A percentile compares a stretch with the other conserved stretches of the same genome.
phyloP scores from a whole-genome alignment of 768 basidiomycete genomes.

The Macrocybe gigantea region DNA sequence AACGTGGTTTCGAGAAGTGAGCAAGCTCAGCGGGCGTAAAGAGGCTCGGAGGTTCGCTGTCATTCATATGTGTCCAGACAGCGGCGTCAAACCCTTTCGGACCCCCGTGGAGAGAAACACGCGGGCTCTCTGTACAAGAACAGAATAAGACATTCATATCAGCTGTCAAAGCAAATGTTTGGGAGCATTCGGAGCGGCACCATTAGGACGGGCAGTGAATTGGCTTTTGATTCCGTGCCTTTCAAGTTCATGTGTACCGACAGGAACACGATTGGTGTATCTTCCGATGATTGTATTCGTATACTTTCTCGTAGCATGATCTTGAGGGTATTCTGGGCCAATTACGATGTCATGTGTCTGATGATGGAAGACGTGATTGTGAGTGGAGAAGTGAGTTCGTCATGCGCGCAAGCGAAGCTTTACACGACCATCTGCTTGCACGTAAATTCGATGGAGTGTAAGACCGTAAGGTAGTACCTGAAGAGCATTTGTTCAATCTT shows the following conservation, averaged over 20 bases:
- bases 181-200: slow-evolving; percentile 16
- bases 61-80: slow-evolving; percentile 43
- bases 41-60: slow-evolving; percentile 33
- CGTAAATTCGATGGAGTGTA: slow-evolving; percentile 62
- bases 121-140: slow-evolving; percentile 30
- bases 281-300: slow-evolving; percentile 69
- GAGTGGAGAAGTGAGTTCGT: background rate
- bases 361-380: background rate
- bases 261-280: slow-evolving; percentile 68
- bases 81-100: slow-evolving; percentile 56
- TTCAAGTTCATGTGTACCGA: slow-evolving; percentile 45
- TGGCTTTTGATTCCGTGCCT: slow-evolving; percentile 45
- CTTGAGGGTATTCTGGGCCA: slow-evolving; percentile 60
- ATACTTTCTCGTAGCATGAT: slow-evolving; percentile 58
- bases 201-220: slow-evolving; percentile 39
- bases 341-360: slow-evolving; percentile 75
- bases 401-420: slow-evolving; percentile 7
- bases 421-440: slow-evolving; percentile 62
- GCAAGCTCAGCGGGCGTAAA: slow-evolving; percentile 51
- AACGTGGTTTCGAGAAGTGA: slow-evolving; percentile 27
- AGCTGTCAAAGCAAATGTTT: background rate
- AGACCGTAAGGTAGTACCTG: slow-evolving; percentile 65
- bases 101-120: slow-evolving; percentile 72
- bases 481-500: slow-evolving; percentile 1
- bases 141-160: background rate